Conservation (phyloP, 129 eudicot species). For the Saussurea involucrata region DNA sequence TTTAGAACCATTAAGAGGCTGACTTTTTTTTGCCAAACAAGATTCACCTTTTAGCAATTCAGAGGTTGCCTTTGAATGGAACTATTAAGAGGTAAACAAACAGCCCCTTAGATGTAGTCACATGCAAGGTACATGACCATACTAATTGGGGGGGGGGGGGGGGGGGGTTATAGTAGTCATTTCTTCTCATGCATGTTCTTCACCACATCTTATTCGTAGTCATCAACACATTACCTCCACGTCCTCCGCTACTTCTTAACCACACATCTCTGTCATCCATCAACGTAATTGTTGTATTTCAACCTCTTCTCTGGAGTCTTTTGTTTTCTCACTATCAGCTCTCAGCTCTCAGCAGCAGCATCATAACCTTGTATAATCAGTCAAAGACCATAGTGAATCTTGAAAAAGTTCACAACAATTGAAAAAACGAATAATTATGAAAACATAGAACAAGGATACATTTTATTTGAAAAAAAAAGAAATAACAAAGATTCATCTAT, state of each 20-base stretch:
- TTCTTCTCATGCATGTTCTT: not conserved
- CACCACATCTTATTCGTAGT: constrained; percentile 2
- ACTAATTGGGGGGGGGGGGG: constrained; percentile 2
- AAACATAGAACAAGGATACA: no score
- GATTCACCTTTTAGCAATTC: no score
- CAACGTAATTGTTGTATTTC: not conserved
- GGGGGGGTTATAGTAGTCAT: constrained; percentile 3
- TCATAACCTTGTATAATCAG: not conserved
- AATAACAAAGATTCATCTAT: no score
- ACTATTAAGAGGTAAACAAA: no score
- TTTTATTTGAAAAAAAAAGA: no score
- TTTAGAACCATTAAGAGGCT: no score
- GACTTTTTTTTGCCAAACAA: no score
- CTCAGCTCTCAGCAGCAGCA: not conserved
- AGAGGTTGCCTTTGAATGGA: no score
- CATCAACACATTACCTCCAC: not conserved
- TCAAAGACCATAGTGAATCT: not conserved
- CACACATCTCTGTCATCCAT: not conserved
- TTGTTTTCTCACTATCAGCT: not conserved
- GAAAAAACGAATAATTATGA: no score
- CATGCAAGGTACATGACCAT: not conserved
- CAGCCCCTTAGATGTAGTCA: not conserved
- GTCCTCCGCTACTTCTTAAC: not conserved
- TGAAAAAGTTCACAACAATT: not conserved
- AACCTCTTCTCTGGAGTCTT: constrained; percentile 4